These are phyloP conservation scores for Stachybotrys elegans DNA, from an alignment of 2,329 filamentous ascomycete species.

Conservation along the genomic window DNA sequence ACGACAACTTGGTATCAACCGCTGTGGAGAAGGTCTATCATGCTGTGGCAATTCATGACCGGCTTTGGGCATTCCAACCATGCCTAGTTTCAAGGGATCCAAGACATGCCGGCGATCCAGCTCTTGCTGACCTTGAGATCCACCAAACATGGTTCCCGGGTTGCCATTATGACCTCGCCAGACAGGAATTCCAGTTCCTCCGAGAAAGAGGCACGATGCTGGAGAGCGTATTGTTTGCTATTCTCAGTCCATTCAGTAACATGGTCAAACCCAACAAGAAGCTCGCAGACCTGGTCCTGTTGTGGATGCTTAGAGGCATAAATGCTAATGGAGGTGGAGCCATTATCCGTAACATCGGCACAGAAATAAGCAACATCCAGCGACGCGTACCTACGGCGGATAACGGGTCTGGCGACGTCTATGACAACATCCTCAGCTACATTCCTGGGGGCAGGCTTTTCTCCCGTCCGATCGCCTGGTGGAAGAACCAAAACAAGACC, in stretches of 20 bases:
- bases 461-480: neutral
- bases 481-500: neutral
- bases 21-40: constrained; percentile 19
- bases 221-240: constrained; percentile 17
- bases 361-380: neutral
- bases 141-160: constrained; percentile 17
- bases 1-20: constrained; percentile 17
- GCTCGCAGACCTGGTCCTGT: constrained; percentile 12
- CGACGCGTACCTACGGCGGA: neutral
- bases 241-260: constrained; percentile 16
- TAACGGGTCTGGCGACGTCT: neutral
- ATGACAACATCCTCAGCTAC: neutral
- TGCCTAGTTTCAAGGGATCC: constrained; percentile 10
- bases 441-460: neutral
- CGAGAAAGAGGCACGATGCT: constrained; percentile 14
- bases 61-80: constrained; percentile 13
- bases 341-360: neutral
- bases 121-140: constrained; percentile 6
- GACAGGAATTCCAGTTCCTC: constrained; percentile 15
- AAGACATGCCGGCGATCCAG: neutral
- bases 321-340: constrained; percentile 4
- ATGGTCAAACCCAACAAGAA: constrained; percentile 14
- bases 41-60: constrained; percentile 14
- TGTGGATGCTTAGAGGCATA: constrained; percentile 15
- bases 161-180: constrained; percentile 15